phyloP scores from a whole-genome alignment of 352 stramenopile species.

The Globisporangium polare region DNA sequence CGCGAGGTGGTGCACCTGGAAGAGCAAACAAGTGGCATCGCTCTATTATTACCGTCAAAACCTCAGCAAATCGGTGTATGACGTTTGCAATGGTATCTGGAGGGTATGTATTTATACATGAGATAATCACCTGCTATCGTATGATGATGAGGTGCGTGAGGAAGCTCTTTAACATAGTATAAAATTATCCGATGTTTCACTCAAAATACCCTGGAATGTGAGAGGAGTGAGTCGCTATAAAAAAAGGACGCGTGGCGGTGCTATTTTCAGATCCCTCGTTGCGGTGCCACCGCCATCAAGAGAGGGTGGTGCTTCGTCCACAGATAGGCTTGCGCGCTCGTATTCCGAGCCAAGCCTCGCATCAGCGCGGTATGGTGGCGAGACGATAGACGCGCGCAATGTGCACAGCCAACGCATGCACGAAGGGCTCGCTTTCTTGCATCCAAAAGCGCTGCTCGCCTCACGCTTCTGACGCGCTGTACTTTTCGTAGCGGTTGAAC shows the following conservation, averaged over 20 bases:
- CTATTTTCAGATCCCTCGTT: not conserved
- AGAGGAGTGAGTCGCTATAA: conserved; percentile 2
- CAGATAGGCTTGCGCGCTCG: not conserved
- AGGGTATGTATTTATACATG: not conserved
- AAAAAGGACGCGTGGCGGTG: conserved; percentile 6
- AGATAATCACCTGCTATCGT: not conserved
- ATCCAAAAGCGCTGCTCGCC: too few relatives aligned
- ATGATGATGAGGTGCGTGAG: not conserved
- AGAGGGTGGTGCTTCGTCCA: not conserved
- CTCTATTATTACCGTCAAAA: not conserved
- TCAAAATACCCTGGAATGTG: not conserved
- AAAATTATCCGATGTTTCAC: not conserved
- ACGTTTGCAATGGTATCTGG: not conserved
- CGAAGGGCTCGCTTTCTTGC: too few relatives aligned
- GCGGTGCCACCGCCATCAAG: not conserved
- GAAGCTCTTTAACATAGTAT: not conserved
- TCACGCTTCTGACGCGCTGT: too few relatives aligned
- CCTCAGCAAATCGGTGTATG: not conserved
- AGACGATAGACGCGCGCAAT: too few relatives aligned
- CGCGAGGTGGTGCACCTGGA: not conserved
- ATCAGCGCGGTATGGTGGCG: too few relatives aligned
- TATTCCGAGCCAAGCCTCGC: not conserved
- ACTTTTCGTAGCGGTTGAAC: too few relatives aligned
- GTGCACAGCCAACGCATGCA: too few relatives aligned
- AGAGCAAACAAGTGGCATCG: conserved; percentile 1